Percentiles rank a stretch among this genome's conserved stretches.
Evolutionary conservation across 2,329 filamentous ascomycete species (phyloP).

Genomic region (Dothideomycetes sp.): DNA sequence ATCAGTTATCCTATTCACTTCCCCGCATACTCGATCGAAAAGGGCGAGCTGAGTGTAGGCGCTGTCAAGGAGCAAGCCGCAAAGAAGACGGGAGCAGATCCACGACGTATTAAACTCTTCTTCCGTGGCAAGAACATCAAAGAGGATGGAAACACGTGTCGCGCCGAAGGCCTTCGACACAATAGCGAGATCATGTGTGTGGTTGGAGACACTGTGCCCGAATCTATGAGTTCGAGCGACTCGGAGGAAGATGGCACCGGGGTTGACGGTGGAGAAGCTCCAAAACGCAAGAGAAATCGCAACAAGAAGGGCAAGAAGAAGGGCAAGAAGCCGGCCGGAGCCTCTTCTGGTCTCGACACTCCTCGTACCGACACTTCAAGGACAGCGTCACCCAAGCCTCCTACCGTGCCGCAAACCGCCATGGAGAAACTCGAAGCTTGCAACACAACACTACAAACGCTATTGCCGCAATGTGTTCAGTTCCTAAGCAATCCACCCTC

Average conservation of each 20-base stretch:
- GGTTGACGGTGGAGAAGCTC: slow-evolving; percentile 25
- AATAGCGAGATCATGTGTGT: slow-evolving; percentile 55
- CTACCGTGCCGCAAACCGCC: slow-evolving; percentile 34
- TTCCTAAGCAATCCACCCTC: slow-evolving; percentile 55
- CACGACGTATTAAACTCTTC: slow-evolving; percentile 54
- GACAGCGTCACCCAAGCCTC: slow-evolving; percentile 32
- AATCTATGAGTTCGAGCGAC: slow-evolving; percentile 31
- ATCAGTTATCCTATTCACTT: slow-evolving; percentile 62
- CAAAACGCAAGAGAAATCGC: slow-evolving; percentile 32
- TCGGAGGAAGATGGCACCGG: slow-evolving; percentile 31
- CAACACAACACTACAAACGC: slow-evolving; percentile 52
- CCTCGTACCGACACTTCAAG: slow-evolving; percentile 22
- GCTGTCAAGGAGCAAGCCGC: slow-evolving; percentile 61
- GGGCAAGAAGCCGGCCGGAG: slow-evolving; percentile 29
- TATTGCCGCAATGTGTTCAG: slow-evolving; percentile 55
- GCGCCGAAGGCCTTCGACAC: slow-evolving; percentile 48
- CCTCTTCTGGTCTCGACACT: slow-evolving; percentile 28
- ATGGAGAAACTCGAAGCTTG: slow-evolving; percentile 60
- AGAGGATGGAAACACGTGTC: slow-evolving; percentile 48
- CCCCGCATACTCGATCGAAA: slow-evolving; percentile 64
- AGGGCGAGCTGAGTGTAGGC: slow-evolving; percentile 58
- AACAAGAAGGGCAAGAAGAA: slow-evolving; percentile 39
- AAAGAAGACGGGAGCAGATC: slow-evolving; percentile 53
- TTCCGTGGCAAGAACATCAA: slow-evolving; percentile 67
- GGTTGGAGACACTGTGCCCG: slow-evolving; percentile 43